These are phyloP conservation scores for Scheffersomyces lignosus DNA, from an alignment of 805 yeast genomes.

Conservation along the genomic window DNA sequence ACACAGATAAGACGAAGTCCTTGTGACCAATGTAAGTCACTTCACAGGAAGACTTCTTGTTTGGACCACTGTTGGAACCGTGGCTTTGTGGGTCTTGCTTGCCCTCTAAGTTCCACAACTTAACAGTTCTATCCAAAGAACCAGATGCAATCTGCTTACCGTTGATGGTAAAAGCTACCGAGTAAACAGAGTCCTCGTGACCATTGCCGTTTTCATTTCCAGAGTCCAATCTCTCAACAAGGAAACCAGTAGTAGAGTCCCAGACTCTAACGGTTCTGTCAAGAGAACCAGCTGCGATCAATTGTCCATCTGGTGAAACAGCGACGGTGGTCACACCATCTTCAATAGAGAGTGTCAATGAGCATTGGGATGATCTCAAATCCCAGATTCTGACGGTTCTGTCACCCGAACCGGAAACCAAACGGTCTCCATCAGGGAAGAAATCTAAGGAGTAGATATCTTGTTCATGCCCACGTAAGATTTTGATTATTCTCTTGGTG, in stretches of 20 bases:
- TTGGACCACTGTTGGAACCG: slow-evolving; percentile 15
- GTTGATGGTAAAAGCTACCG: slow-evolving; percentile 88
- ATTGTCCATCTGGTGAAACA: slow-evolving; percentile 90
- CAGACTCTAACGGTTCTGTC: slow-evolving; percentile 96
- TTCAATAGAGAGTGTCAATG: slow-evolving; percentile 84
- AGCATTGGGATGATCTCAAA: slow-evolving; percentile 83
- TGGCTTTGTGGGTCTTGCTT: slow-evolving; percentile 29
- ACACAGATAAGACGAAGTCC: slow-evolving; percentile 92
- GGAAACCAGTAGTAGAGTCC: slow-evolving; percentile 90
- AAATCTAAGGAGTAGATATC: slow-evolving; percentile 95
- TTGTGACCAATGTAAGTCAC: slow-evolving; percentile 94
- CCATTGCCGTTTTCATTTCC: slow-evolving; percentile 89
- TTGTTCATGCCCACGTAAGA: slow-evolving; percentile 93
- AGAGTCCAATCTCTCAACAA: slow-evolving; percentile 88
- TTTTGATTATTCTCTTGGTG: slow-evolving; percentile 79
- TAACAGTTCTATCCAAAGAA: slow-evolving; percentile 92
- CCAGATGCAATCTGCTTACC: slow-evolving; percentile 94
- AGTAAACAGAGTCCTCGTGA: slow-evolving; percentile 93
- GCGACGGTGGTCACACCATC: slow-evolving; percentile 99
- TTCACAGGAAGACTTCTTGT: slow-evolving; percentile 63
- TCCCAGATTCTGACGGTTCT: slow-evolving; percentile 97
- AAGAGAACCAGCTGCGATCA: slow-evolving; percentile 94
- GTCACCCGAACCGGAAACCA: slow-evolving; percentile 96
- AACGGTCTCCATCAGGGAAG: slow-evolving; percentile 89
- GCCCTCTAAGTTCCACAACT: slow-evolving; percentile 88